Conservation (phyloP, 768 basidiomycete genomes). For the Multifurca ochricompacta region DNA sequence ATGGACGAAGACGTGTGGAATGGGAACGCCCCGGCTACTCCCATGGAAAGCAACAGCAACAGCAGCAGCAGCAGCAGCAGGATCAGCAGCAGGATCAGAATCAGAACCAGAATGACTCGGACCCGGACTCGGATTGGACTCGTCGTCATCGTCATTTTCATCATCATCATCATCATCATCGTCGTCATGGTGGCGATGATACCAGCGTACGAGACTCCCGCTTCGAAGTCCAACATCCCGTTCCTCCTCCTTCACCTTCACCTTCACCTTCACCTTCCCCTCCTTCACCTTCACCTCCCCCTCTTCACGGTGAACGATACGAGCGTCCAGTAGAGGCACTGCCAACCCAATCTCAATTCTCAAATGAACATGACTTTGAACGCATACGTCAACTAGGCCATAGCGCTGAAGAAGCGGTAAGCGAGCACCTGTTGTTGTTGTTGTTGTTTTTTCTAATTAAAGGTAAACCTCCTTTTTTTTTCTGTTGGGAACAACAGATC, state of each 20-base stretch:
- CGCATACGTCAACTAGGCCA: constrained; percentile 22
- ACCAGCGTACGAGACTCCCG: not conserved
- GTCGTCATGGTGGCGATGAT: not conserved
- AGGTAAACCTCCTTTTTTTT: not conserved
- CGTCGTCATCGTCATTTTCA: too few species aligned
- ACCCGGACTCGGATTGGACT: too few species aligned
- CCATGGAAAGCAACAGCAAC: not conserved
- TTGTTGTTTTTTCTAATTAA: constrained; percentile 1
- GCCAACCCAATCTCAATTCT: not conserved
- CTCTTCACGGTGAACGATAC: too few species aligned
- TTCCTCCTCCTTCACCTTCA: too few species aligned
- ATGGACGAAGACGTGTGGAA: too few species aligned
- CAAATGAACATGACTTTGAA: not conserved
- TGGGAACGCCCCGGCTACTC: not conserved
- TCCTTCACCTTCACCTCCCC: too few species aligned
- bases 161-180: too few species aligned
- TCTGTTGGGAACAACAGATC: constrained; percentile 34
- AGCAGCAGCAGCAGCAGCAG: not conserved
- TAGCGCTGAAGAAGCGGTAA: constrained; percentile 29
- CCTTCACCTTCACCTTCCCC: too few species aligned
- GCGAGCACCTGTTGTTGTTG: too few species aligned
- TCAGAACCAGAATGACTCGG: too few species aligned
- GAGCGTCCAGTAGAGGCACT: not conserved
- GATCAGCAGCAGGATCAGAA: too few species aligned
- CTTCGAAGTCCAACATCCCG: not conserved